These are phyloP conservation scores for Aureobasidium leucospermi DNA, from an alignment of 2,329 filamentous ascomycete genomes.

Conservation along the genomic window DNA sequence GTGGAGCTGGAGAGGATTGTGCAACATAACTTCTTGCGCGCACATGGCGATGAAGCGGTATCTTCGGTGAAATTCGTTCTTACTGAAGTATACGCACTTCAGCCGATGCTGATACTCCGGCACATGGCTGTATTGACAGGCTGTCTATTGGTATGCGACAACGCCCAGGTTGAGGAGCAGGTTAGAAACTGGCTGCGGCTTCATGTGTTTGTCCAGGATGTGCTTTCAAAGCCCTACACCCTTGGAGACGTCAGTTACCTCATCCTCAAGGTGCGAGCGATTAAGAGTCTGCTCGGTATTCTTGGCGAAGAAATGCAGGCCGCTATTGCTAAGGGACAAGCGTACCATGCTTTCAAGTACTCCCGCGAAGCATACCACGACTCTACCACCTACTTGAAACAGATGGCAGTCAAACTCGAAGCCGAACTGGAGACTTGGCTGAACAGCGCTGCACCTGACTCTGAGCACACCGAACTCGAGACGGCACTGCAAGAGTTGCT, in stretches of 20 bases:
- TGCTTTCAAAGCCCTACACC: background rate
- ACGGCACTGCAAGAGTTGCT: background rate
- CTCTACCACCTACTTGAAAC: background rate
- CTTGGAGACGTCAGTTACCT: background rate
- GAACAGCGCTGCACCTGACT: background rate
- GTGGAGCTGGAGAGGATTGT: background rate
- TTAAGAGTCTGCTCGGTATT: background rate
- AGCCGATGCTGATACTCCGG: background rate
- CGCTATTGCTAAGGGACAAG: background rate
- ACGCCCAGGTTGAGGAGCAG: constrained; percentile 8
- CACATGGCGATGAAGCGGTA: background rate
- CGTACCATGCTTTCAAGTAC: background rate
- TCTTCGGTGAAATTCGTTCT: background rate
- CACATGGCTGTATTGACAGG: background rate
- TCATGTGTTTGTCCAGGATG: constrained; percentile 6
- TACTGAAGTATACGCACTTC: background rate
- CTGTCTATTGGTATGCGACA: background rate
- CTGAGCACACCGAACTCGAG: background rate
- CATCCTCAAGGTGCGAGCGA: background rate
- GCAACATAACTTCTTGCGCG: background rate
- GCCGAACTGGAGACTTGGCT: background rate
- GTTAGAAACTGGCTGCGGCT: too few species aligned
- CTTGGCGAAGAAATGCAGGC: background rate
- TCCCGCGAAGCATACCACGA: background rate
- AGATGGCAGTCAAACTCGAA: background rate